Evolutionary conservation across 306 rosid genomes (phyloP), one percentile per base, ranked within the genome.

Genomic region (Astragalus glycyphyllos): DNA sequence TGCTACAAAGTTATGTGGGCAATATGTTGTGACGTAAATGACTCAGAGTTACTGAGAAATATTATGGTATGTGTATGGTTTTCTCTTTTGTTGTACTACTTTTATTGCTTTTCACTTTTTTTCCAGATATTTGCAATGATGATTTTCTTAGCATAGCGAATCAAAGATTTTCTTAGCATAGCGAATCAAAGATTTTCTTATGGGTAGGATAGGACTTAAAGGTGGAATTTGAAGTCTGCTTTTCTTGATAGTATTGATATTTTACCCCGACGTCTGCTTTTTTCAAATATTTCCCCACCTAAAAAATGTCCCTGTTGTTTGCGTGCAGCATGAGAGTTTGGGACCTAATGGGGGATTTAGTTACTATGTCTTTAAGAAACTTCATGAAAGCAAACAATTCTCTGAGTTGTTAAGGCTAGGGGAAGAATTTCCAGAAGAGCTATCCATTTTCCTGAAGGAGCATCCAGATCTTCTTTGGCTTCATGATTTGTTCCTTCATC

Each of bases 261-360:
- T 59, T 44, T 77, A 20, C 26, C 15, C 71, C 13, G 47, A 11
- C 53, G 62, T 55, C 11, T 66, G 42, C 7, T 58, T 35, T 62
- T 63, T 32, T 54, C 42, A 72, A 37, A 79, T 72, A 65, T 47
- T 59, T 40, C 50, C 31, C 11, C 58, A 46, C 46, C 47, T 74
- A 56, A 68, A 78, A 46, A 66, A 74, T 51, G 71, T 74, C 37
- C 48, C 49, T 3, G 67, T 69, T 62, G 65, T 79, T 87, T 79
- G 71, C 69, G 20, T 84, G 86, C 86, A 90, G 98, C 96, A 68
- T 74, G 97, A 94, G 79, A 90, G 96, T 88, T 82, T 86, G 86
- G 96, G 97, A 62, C 97, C 98, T 49, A 80, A 82, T 78, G 95
- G 96, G 82, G 98, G 98, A 54, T 94, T 87, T 81, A 83, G 96